Percentiles rank a stretch among this genome's conserved stretches.
Evolutionary conservation across 176 grass and related monocot species (phyloP).

Genomic region (Oryza officinalis): DNA sequence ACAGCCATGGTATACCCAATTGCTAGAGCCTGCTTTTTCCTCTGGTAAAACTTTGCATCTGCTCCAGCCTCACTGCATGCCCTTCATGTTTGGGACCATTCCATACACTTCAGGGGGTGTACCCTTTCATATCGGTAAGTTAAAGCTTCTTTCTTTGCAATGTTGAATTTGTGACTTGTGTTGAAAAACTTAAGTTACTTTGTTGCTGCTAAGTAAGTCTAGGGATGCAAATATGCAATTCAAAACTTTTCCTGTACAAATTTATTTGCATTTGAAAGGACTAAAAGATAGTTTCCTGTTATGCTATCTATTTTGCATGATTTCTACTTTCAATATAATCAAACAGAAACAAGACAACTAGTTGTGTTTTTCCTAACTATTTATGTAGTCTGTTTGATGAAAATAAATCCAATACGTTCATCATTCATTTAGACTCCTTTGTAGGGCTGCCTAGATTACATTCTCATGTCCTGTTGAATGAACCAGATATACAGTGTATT

Average conservation of each 20-base stretch:
- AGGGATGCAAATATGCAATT: background rate
- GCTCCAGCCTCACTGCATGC: slow-evolving; percentile 60
- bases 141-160: slow-evolving; percentile 11
- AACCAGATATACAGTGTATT: slow-evolving; percentile 81
- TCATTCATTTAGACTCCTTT: slow-evolving; percentile 12
- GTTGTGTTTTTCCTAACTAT: background rate
- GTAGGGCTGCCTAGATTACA: slow-evolving; percentile 10
- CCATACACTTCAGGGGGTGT: slow-evolving; percentile 40
- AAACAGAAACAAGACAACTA: slow-evolving; percentile 4
- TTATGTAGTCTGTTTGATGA: background rate
- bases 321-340: slow-evolving; percentile 9
- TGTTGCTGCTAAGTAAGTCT: background rate
- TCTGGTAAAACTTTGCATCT: slow-evolving; percentile 57
- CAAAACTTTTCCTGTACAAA: background rate
- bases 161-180: background rate
- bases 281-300: background rate
- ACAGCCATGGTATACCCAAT: slow-evolving; percentile 42
- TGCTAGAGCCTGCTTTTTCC: slow-evolving; percentile 77
- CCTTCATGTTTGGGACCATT: slow-evolving; percentile 47
- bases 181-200: background rate
- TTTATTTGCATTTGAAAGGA: slow-evolving; percentile 8
- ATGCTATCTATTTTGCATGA: background rate
- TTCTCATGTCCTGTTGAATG: slow-evolving; percentile 44
- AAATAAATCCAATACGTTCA: background rate
- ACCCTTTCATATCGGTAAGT: slow-evolving; percentile 55